Conservation (phyloP, 495 filamentous ascomycete genomes). For the Copromyces sp. region DNA sequence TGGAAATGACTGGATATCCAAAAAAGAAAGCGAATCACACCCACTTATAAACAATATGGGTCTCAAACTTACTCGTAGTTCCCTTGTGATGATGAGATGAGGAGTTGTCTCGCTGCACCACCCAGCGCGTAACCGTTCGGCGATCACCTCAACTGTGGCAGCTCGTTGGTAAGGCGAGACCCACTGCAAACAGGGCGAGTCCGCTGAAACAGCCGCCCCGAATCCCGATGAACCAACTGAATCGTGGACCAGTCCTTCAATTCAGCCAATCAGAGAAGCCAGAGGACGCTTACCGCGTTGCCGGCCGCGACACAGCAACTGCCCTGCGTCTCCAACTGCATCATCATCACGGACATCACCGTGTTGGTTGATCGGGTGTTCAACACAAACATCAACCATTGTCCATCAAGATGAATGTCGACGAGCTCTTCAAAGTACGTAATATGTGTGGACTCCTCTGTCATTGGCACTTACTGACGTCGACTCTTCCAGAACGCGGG, state of each 20-base stretch:
- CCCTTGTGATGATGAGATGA: background rate
- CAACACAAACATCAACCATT: constrained; percentile 3
- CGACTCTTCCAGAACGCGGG: constrained; percentile 36
- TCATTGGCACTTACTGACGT: background rate
- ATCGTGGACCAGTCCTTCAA: background rate
- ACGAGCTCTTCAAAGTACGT: constrained; percentile 75
- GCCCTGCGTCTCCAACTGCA: background rate
- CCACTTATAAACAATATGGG: background rate
- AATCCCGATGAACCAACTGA: background rate
- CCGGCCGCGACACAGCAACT: background rate
- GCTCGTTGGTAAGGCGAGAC: background rate
- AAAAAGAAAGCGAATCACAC: background rate
- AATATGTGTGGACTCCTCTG: background rate
- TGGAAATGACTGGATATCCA: background rate
- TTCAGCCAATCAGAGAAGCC: background rate
- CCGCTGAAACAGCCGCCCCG: background rate
- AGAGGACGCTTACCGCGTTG: background rate
- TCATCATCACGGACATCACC: background rate
- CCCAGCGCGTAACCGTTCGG: background rate
- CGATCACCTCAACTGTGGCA: background rate
- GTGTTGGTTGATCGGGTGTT: background rate
- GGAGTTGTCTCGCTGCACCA: background rate
- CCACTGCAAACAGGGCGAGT: background rate
- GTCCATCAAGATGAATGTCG: constrained; percentile 59
- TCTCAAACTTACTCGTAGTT: background rate